Percentiles rank a stretch among this genome's conserved stretches.
phyloP scores from a whole-genome alignment of 768 basidiomycete species.

The Lanmaoa pseudosensibilis region DNA sequence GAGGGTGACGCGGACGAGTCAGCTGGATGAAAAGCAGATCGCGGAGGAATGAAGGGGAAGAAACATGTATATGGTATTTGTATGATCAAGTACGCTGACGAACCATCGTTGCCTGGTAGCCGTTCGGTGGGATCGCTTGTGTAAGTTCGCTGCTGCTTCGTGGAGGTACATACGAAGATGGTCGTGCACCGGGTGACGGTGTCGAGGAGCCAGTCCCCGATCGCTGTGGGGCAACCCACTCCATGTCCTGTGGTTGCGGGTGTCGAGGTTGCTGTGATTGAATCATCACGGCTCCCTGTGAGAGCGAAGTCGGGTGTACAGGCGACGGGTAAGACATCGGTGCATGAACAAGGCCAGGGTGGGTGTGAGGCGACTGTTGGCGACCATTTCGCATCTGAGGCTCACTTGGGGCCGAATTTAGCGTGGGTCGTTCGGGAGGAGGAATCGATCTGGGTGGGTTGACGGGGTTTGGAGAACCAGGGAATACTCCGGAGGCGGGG shows the following conservation, averaged over 20 bases:
- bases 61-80: background rate
- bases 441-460: constrained; percentile 32
- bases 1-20: constrained; percentile 26
- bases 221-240: constrained; percentile 39
- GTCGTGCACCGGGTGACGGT: constrained; percentile 43
- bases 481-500: constrained; percentile 34
- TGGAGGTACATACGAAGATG: constrained; percentile 50
- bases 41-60: constrained; percentile 17
- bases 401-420: constrained; percentile 41
- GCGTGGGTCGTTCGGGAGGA: constrained; percentile 47
- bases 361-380: constrained; percentile 41
- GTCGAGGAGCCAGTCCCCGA: constrained; percentile 36
- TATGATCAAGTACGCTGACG: constrained; percentile 50
- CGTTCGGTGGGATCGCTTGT: constrained; percentile 41
- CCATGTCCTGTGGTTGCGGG: constrained; percentile 47
- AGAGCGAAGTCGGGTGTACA: constrained; percentile 44
- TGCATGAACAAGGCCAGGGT: constrained; percentile 40
- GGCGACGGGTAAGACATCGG: constrained; percentile 47
- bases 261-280: constrained; percentile 43
- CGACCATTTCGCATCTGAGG: constrained; percentile 39
- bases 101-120: constrained; percentile 46
- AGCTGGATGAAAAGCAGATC: constrained; percentile 28
- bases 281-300: constrained; percentile 45
- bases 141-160: constrained; percentile 46
- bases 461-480: constrained; percentile 26